Evolutionary conservation across 2,329 filamentous ascomycete species (phyloP).

Genomic region (Ophiosphaerella herpotricha): DNA sequence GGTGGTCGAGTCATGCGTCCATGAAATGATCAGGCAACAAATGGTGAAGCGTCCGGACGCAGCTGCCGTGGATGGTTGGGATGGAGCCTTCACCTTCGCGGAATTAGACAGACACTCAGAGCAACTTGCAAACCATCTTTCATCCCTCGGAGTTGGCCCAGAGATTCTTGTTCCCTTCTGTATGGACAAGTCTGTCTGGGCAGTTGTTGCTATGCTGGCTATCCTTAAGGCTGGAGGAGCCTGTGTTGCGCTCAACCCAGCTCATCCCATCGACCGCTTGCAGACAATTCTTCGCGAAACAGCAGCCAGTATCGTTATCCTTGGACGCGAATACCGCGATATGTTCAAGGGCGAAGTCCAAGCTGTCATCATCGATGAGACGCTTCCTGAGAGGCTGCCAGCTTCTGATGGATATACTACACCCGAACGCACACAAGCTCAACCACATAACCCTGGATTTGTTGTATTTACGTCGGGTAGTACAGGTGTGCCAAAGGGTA

Average conservation of each 20-base stretch:
- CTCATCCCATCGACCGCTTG: conserved; percentile 3
- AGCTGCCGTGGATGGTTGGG: conserved; percentile 13
- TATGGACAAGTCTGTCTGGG: conserved; percentile 23
- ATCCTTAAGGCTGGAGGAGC: conserved; percentile 49
- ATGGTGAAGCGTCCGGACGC: conserved; percentile 8
- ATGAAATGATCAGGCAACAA: background rate
- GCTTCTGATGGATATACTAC: conserved; percentile 46
- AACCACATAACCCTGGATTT: conserved; percentile 53
- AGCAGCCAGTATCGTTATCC: conserved; percentile 61
- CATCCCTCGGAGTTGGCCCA: conserved; percentile 6
- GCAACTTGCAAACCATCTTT: conserved; percentile 12
- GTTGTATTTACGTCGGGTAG: conserved; percentile 58
- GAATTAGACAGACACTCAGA: conserved; percentile 12
- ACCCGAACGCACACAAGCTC: conserved; percentile 1
- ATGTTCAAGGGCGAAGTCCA: conserved; percentile 6
- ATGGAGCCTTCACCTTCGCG: conserved; percentile 17
- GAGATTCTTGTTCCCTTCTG: conserved; percentile 11
- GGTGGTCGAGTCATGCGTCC: too few species aligned
- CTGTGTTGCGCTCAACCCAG: conserved; percentile 37
- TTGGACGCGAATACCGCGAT: conserved; percentile 72
- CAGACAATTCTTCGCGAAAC: conserved; percentile 4
- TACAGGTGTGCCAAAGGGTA: conserved; percentile 55
- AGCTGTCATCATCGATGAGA: conserved; percentile 4
- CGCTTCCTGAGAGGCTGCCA: conserved; percentile 1
- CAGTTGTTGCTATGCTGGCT: conserved; percentile 45